phyloP scores from a whole-genome alignment of 495 filamentous ascomycete genomes.

The Lasiosphaeria ovina region DNA sequence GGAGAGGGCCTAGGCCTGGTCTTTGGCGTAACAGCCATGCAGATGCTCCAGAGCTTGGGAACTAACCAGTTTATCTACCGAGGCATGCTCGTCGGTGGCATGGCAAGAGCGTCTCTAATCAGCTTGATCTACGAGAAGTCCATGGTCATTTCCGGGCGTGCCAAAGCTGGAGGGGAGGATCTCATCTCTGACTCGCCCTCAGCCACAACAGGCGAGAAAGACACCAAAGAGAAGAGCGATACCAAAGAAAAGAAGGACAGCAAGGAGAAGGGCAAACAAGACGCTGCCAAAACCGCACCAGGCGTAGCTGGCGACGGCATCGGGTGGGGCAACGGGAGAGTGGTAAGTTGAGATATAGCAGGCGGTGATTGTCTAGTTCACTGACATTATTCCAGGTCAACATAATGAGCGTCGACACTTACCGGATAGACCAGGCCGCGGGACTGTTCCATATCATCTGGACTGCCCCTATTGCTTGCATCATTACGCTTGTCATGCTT shows the following conservation, averaged over 20 bases:
- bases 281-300: constrained; percentile 34
- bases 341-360: constrained; percentile 38
- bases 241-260: constrained; percentile 15
- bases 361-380: not conserved
- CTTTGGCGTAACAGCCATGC: constrained; percentile 74
- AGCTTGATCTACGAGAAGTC: constrained; percentile 77
- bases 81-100: constrained; percentile 77
- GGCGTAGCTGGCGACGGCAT: constrained; percentile 62
- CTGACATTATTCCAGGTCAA: constrained; percentile 50
- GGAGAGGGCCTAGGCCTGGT: constrained; percentile 69
- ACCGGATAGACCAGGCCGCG: constrained; percentile 79
- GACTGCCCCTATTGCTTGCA: constrained; percentile 74
- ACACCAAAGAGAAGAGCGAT: constrained; percentile 34
- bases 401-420: constrained; percentile 90
- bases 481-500: constrained; percentile 75
- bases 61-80: constrained; percentile 81
- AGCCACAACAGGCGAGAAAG: constrained; percentile 35
- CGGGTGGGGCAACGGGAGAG: constrained; percentile 87
- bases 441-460: constrained; percentile 89
- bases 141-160: constrained; percentile 75
- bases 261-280: constrained; percentile 30
- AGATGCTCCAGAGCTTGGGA: constrained; percentile 66
- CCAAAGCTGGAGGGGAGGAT: constrained; percentile 63
- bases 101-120: constrained; percentile 71
- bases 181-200: constrained; percentile 30